phyloP scores from a whole-genome alignment of 2,329 filamentous ascomycete species.

The Orbilia blumenaviensis region DNA sequence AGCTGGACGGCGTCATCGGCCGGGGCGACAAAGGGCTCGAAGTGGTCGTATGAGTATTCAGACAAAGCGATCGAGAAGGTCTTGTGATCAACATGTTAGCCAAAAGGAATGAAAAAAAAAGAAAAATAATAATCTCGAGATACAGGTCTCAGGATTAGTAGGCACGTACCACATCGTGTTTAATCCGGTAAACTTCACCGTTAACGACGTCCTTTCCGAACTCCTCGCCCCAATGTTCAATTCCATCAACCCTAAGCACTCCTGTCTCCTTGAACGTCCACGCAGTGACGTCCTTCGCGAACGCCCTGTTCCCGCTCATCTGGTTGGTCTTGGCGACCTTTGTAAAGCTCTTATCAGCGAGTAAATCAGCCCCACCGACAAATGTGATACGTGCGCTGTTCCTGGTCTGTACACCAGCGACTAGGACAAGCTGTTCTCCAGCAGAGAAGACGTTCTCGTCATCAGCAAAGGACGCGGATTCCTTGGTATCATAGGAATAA shows the following conservation, averaged over 20 bases:
- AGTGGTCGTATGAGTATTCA: conserved; percentile 80
- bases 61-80: conserved; percentile 88
- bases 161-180: conserved; percentile 88
- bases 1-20: conserved; percentile 81
- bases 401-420: conserved; percentile 87
- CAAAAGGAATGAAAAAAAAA: background rate
- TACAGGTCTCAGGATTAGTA: background rate
- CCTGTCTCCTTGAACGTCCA: conserved; percentile 97
- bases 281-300: conserved; percentile 83
- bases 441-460: conserved; percentile 81
- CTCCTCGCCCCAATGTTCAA: conserved; percentile 75
- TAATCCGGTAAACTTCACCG: conserved; percentile 90
- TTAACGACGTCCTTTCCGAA: conserved; percentile 67
- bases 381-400: conserved; percentile 92
- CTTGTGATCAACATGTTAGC: conserved; percentile 64
- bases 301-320: conserved; percentile 80
- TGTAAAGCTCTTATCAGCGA: conserved; percentile 89
- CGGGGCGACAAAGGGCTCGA: conserved; percentile 76
- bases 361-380: conserved; percentile 83
- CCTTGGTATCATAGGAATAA: conserved; percentile 94
- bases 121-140: background rate
- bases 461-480: conserved; percentile 72
- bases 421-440: conserved; percentile 81
- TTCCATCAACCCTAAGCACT: conserved; percentile 81
- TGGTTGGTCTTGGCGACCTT: conserved; percentile 73